phyloP scores from a whole-genome alignment of 805 yeast species.

The Saccharomycopsis fermentans region DNA sequence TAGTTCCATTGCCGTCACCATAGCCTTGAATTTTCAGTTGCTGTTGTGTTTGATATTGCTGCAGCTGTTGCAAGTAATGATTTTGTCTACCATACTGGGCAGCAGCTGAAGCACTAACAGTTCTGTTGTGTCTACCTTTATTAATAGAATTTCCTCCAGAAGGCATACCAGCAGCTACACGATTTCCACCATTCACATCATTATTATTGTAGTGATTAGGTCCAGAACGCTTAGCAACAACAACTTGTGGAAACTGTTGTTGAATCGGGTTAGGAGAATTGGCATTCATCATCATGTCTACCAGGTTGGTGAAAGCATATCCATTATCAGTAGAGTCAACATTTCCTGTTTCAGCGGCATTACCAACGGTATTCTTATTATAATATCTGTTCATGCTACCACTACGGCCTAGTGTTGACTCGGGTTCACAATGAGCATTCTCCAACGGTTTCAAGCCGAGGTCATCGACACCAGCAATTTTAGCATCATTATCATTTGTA shows the following conservation, averaged over 20 bases:
- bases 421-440: neutral
- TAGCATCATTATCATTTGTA: neutral
- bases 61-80: neutral
- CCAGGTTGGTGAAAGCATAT: neutral
- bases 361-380: neutral
- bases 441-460: neutral
- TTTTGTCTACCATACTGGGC: conserved; percentile 12
- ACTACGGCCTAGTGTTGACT: neutral
- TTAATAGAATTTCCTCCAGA: conserved; percentile 6
- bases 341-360: neutral
- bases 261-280: neutral
- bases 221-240: neutral
- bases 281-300: neutral
- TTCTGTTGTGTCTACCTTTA: conserved; percentile 14
- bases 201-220: neutral
- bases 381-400: neutral
- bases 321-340: neutral
- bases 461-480: neutral
- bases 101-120: conserved; percentile 20
- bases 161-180: conserved; percentile 1
- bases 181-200: neutral
- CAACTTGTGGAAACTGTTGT: conserved; percentile 14
- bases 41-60: neutral
- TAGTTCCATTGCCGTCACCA: conserved; percentile 1
- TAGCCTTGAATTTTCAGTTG: neutral